Evolutionary conservation across 2,329 filamentous ascomycete genomes (phyloP).

Genomic region (Penicillium sp.): DNA sequence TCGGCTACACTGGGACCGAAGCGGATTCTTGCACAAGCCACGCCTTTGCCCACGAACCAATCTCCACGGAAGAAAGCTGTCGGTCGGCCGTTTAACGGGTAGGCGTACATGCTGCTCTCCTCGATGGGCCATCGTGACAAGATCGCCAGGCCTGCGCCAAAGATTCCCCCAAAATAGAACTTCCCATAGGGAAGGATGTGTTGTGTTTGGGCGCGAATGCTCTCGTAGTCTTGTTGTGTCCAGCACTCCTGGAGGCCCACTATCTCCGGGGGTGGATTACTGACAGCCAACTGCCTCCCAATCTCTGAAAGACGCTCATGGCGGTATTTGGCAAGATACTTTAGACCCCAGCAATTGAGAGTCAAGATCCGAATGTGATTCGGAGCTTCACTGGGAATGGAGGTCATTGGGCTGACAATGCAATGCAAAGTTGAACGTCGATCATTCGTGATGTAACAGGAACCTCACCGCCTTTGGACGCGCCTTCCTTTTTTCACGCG

Average conservation of each 20-base stretch:
- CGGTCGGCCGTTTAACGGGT: slow-evolving; percentile 87
- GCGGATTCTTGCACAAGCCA: slow-evolving; percentile 75
- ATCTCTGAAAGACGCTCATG: slow-evolving; percentile 76
- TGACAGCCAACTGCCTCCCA: slow-evolving; percentile 67
- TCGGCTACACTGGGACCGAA: slow-evolving; percentile 61
- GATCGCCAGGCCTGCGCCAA: slow-evolving; percentile 83
- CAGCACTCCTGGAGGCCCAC: slow-evolving; percentile 95
- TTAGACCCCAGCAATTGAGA: slow-evolving; percentile 96
- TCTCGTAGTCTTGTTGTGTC: slow-evolving; percentile 76
- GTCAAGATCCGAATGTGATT: slow-evolving; percentile 71
- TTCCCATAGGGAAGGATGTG: slow-evolving; percentile 81
- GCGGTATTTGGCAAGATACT: slow-evolving; percentile 74
- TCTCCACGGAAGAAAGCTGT: slow-evolving; percentile 92
- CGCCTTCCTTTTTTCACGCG: slow-evolving; percentile 11
- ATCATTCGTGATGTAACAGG: slow-evolving; percentile 7
- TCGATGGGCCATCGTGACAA: slow-evolving; percentile 88
- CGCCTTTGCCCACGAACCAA: slow-evolving; percentile 94
- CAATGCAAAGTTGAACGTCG: background rate
- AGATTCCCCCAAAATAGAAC: slow-evolving; percentile 85
- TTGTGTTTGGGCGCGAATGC: slow-evolving; percentile 67
- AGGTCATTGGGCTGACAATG: slow-evolving; percentile 13
- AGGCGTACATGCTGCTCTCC: slow-evolving; percentile 77
- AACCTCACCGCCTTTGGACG: slow-evolving; percentile 23
- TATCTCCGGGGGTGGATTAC: slow-evolving; percentile 68
- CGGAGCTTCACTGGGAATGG: slow-evolving; percentile 35